phyloP scores from a whole-genome alignment of 129 eudicot genomes.

The Oenanthe sinensis region DNA sequence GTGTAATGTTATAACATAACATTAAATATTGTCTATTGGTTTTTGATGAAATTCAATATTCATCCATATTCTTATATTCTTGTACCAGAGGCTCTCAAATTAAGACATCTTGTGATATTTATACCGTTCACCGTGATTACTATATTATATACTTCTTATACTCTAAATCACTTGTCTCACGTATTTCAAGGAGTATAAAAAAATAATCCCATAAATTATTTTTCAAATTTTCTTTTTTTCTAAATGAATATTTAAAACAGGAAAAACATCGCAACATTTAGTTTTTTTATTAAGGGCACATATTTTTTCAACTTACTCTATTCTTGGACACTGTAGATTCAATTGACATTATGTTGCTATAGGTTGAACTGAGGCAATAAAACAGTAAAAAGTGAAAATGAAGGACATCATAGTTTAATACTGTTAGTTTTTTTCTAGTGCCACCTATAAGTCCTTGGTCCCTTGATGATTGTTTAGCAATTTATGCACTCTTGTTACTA shows the following conservation, averaged over 20 bases:
- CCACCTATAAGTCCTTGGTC: background rate
- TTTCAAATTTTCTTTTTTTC: no score
- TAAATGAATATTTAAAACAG: no score
- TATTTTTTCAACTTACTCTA: background rate
- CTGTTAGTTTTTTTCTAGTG: no score
- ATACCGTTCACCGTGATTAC: background rate
- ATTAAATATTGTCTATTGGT: background rate
- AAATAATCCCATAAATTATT: no score
- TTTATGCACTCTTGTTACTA: background rate
- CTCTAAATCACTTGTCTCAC: no score
- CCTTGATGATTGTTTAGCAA: background rate
- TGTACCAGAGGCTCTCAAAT: background rate
- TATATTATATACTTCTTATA: no score
- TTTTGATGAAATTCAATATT: background rate
- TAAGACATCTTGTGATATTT: background rate
- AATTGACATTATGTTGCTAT: background rate
- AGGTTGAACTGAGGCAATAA: background rate
- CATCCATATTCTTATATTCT: background rate
- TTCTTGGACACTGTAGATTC: background rate
- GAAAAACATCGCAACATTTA: background rate
- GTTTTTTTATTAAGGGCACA: background rate
- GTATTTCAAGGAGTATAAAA: no score
- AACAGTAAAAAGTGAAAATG: background rate
- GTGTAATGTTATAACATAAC: background rate
- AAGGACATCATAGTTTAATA: background rate